Percentiles rank a stretch among this genome's conserved stretches.
Conservation (phyloP, 2,329 filamentous ascomycete genomes). For the Orbilia brochopaga region DNA sequence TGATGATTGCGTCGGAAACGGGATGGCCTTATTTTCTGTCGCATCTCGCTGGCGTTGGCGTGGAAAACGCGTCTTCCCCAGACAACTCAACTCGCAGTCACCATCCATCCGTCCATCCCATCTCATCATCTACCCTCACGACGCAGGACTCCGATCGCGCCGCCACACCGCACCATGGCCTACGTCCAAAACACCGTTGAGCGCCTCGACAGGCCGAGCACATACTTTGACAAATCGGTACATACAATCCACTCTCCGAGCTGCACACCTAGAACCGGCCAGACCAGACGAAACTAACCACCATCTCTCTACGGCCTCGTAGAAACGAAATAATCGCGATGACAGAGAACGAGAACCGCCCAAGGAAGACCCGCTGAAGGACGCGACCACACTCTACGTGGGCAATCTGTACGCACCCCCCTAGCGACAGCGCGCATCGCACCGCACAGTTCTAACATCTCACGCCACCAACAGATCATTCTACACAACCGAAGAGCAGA, state of each 20-base stretch:
- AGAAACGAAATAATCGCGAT: conserved; percentile 50
- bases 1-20: neutral
- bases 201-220: conserved; percentile 88
- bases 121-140: conserved; percentile 15
- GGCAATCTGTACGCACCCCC: conserved; percentile 76
- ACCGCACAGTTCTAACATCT: conserved; percentile 14
- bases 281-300: conserved; percentile 56
- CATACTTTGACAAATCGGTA: conserved; percentile 81
- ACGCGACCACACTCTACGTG: conserved; percentile 95
- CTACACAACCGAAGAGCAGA: conserved; percentile 98
- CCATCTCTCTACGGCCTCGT: neutral
- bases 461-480: conserved; percentile 70
- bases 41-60: neutral
- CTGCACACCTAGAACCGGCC: conserved; percentile 20
- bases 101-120: neutral
- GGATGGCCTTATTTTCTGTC: conserved; percentile 25
- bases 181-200: conserved; percentile 73
- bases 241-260: too few relatives aligned
- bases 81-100: conserved; percentile 24
- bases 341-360: conserved; percentile 56
- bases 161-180: conserved; percentile 22
- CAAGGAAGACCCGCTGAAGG: conserved; percentile 75
- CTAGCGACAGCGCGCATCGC: neutral
- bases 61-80: conserved; percentile 49
- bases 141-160: neutral